These are phyloP conservation scores for Lactarius deliciosus DNA, from an alignment of 768 basidiomycete genomes.

Conservation along the genomic window DNA sequence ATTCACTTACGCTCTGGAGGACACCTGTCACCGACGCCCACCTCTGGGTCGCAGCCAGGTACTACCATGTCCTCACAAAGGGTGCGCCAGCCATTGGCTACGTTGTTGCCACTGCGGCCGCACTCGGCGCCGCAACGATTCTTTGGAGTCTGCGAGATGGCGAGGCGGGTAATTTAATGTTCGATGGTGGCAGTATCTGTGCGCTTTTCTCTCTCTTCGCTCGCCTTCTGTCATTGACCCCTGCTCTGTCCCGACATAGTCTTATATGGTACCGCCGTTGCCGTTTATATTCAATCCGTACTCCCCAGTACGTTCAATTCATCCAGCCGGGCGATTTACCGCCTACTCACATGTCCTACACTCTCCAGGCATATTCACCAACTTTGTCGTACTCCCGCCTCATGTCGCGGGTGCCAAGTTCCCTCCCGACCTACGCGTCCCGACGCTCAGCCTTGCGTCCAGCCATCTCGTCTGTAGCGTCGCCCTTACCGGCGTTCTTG, in stretches of 20 bases:
- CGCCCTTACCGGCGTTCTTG: conserved; percentile 81
- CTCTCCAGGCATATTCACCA: conserved; percentile 51
- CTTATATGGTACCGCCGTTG: conserved; percentile 68
- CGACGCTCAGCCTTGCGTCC: conserved; percentile 78
- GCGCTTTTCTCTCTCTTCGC: conserved; percentile 35
- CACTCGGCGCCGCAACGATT: conserved; percentile 63
- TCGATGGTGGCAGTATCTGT: conserved; percentile 89
- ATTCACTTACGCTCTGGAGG: conserved; percentile 88
- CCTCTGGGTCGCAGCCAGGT: conserved; percentile 78
- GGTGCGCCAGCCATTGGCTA: conserved; percentile 58
- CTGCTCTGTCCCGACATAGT: conserved; percentile 45
- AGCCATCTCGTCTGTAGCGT: conserved; percentile 85
- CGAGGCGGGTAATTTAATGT: conserved; percentile 83
- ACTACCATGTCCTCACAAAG: conserved; percentile 77
- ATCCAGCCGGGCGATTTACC: background rate
- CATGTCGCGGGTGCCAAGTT: conserved; percentile 54
- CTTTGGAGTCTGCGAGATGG: conserved; percentile 78
- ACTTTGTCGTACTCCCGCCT: conserved; percentile 43
- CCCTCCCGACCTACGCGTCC: conserved; percentile 57
- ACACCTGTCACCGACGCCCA: conserved; percentile 78
- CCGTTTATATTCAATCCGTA: conserved; percentile 74
- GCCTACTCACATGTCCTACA: conserved; percentile 21
- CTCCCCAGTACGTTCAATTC: conserved; percentile 63
- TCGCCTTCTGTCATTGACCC: conserved; percentile 1
- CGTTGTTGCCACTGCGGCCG: conserved; percentile 53